Base-by-base conservation (phyloP, 768 basidiomycete genomes). In the Cyathus striatus region DNA sequence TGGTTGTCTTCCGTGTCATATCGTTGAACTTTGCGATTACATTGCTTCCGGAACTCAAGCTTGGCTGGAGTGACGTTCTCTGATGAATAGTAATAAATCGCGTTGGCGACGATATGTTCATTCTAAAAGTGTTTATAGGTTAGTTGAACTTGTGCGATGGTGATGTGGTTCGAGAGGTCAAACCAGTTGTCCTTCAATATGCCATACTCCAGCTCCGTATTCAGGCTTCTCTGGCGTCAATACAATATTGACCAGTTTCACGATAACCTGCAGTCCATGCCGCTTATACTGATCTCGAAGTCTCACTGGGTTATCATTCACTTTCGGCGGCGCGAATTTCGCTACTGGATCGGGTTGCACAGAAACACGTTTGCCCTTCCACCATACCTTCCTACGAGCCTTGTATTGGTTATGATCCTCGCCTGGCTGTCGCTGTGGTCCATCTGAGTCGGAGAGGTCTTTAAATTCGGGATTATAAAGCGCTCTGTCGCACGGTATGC, bases 191-290 rank as follows among this genome's bases (percentile, higher is more conserved):
- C 61, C 68, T 48, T 68, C 67, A 33, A 66, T 56, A 45, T 68
- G 68, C 67, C 68, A 69, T 4, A 48, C 55, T 16, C 67, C 65
- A 13, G 67, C 67, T 0, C 42, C 46, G 49, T 68, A 68, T 4
- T 52, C 47, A 1, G 68, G 67, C 38, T 61, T 59, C 18, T 67
- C 63, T 12, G 68, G 66, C 0, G 62, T 65, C 38, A 68, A 41
- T 42, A 58, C 51, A 35, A 64, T 61, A 37, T 57, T 58, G 6
- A 58, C 57, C 4, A 64, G 47, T 44, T 64, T 65, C 20, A 58
- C 59, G 30, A 65, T 65, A 13, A 61, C 50, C 42, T 66, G 61
- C 5, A 59, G 24, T 5, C 51, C 54, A 20, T 9, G 27, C 6
- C 39, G 20, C 21, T 41, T 39, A 38, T 47, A 51, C 21, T 49